Conservation (phyloP, 2,329 filamentous ascomycete species). For the Neofusicoccum laricinum region DNA sequence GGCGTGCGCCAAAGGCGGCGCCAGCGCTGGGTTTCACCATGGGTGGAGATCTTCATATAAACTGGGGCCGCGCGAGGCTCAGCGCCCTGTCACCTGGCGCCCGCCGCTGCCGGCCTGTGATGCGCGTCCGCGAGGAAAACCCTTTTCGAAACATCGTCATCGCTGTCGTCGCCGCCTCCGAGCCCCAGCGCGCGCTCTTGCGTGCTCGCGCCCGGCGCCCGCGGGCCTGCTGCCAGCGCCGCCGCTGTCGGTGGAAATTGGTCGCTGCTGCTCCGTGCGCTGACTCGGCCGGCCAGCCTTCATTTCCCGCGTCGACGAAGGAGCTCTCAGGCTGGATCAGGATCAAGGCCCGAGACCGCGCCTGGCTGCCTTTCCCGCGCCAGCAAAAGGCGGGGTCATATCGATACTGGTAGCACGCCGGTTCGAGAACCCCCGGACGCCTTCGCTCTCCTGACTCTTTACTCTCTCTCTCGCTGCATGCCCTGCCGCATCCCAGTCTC, state of each 20-base stretch:
- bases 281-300: constrained; percentile 1
- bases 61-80: constrained; percentile 9
- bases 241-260: neutral
- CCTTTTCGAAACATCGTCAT: constrained; percentile 7
- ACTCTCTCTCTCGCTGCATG: neutral
- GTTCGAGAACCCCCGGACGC: neutral
- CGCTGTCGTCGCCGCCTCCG: neutral
- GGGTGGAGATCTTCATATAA: constrained; percentile 12
- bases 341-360: neutral
- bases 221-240: neutral
- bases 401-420: constrained; percentile 1
- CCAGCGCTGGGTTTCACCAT: constrained; percentile 15
- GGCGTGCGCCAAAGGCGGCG: neutral
- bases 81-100: constrained; percentile 1
- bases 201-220: neutral
- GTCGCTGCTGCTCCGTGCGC: neutral
- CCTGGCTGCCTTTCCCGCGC: neutral
- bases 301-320: constrained; percentile 7
- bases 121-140: neutral
- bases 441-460: constrained; percentile 10
- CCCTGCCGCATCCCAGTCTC: neutral
- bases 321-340: neutral
- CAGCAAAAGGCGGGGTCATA: constrained; percentile 12
- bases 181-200: neutral
- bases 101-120: neutral